Evolutionary conservation across 2,329 filamentous ascomycete genomes (phyloP), one percentile per base, ranked within the genome.

Genomic region (Penicillium freii): DNA sequence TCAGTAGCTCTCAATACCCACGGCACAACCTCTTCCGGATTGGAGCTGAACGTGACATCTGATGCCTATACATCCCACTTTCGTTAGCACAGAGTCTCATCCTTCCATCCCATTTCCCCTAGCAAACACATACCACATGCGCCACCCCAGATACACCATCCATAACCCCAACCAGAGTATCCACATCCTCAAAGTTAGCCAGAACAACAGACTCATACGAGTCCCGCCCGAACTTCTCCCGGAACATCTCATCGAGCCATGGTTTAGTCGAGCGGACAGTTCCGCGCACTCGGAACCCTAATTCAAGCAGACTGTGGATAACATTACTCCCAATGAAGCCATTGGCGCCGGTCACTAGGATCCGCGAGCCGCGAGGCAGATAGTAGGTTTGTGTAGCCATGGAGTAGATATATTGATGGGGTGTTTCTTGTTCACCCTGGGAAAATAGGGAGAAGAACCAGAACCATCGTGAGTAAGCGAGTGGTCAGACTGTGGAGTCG

Each of bases 261-360:
- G 67, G 61, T 5, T 70, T 67, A 29, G 71, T 65, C 10, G 44
- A 39, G 5, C 79, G 73, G n/a, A 76, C 71, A 7, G 77, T 79
- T 19, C 78, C 77, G 10, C 77, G 74, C 13, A 81, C 78, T 17
- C 62, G 66, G 62, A 72, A 80, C 15, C 77, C 77, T 4, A 66
- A 63, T 4, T 71, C 56, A 8, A 81, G 71, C 21, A 81, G 66
- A 17, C 73, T 64, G 21, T 77, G 61, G 23, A 69, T 64, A 9
- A 78, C 65, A 38, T 81, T 74, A 25, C 72, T 72, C 31, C 68
- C 78, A 11, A 81, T 66, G 61, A 74, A 79, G 39, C 79, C 78
- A 19, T 73, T 80, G 0, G 70, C 74, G 5, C 79, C 78, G 0
- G 78, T 80, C 11, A 82, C 73, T 4, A 81, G 73, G 27, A 81